Evolutionary conservation across 2,329 filamentous ascomycete species (phyloP), one percentile per base, ranked within the genome.

Genomic region (Ceratocystis papillata): DNA sequence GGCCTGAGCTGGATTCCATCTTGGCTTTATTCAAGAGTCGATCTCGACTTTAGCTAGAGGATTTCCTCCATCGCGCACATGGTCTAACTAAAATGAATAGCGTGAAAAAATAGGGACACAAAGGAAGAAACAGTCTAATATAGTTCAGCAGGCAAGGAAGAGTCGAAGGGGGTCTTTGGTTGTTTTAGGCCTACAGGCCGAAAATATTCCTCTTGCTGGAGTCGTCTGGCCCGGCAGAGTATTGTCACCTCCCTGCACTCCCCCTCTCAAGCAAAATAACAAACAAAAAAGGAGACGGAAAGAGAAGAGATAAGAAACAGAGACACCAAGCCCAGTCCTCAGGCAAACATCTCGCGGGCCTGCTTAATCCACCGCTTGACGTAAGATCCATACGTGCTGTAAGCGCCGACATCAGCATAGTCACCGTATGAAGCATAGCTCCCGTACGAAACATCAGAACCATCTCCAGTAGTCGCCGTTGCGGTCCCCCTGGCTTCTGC

Each of bases 371-470:
- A 63, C n/a, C 65, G 48, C 65, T 67, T 67, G 60, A 50, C 53
- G 17, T 67, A 63, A 8, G 17, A 59, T 17, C 22, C 50, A 20
- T 67, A 67, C 1, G 22, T 48, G 55, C 25, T 37, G 37, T 66
- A 63, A 15, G 22, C 12, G 10, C 50, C 50, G 10, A 64, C n/a
- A 41, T 67, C 61, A n/a, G 41, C 17, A 37, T 67, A 67, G 12
- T 67, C 65, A 5, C 65, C 62, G 50, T 67, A 67, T 15, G 62
- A 61, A 28, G 50, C 62, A 53, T 65, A 65, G 17, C 10, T 55
- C 28, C 46, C 57, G 44, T 65, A 62, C 33, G 57, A 44, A n/a
- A 45, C 59, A 15, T 45, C 57, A 17, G 3, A 25, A 17, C 28
- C 41, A 22, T 33, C 30, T 33, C 6, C 30, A 7, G 30, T 33